These are phyloP conservation scores for Elsinoe arachidis DNA, from an alignment of 2,329 filamentous ascomycete species.

Conservation along the genomic window DNA sequence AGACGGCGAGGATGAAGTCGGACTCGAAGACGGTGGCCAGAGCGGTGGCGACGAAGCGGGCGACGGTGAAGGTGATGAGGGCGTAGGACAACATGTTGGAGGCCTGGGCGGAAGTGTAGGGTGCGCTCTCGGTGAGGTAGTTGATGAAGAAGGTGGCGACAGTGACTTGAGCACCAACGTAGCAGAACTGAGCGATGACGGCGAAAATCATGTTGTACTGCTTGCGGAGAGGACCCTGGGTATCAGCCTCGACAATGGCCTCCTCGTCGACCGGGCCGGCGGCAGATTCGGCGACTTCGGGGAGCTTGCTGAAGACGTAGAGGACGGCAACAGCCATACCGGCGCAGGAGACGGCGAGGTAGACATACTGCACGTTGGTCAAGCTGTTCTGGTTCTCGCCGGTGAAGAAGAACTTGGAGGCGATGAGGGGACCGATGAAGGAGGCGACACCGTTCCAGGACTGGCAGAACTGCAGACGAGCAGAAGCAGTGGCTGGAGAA, in stretches of 20 bases:
- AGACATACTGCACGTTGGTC: slow-evolving; percentile 32
- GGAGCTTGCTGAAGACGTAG: slow-evolving; percentile 32
- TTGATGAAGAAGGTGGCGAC: slow-evolving; percentile 33
- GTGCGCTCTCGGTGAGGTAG: slow-evolving; percentile 30
- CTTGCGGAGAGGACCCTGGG: slow-evolving; percentile 29
- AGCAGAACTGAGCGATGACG: slow-evolving; percentile 31
- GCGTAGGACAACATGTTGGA: slow-evolving; percentile 32
- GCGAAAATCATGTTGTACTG: slow-evolving; percentile 34
- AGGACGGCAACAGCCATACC: slow-evolving; percentile 28
- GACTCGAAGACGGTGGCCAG: slow-evolving; percentile 29
- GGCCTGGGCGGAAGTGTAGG: slow-evolving; percentile 24
- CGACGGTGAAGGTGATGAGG: slow-evolving; percentile 32
- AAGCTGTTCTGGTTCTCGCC: slow-evolving; percentile 26
- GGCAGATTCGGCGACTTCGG: slow-evolving; percentile 26
- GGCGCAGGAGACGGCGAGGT: slow-evolving; percentile 32
- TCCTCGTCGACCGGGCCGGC: slow-evolving; percentile 22
- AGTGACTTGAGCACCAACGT: slow-evolving; percentile 32
- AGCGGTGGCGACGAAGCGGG: slow-evolving; percentile 32
- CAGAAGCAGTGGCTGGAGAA: slow-evolving; percentile 28
- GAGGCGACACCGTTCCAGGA: slow-evolving; percentile 32
- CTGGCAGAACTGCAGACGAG: slow-evolving; percentile 33
- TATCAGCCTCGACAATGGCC: slow-evolving; percentile 22
- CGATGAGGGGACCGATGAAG: slow-evolving; percentile 33
- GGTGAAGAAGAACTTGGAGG: slow-evolving; percentile 32
- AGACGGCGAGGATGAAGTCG: slow-evolving; percentile 31